Evolutionary conservation across 1,284 basidiomycete species (phyloP), one percentile per base, ranked within the genome.

Genomic region (Ustilago trichophora): DNA sequence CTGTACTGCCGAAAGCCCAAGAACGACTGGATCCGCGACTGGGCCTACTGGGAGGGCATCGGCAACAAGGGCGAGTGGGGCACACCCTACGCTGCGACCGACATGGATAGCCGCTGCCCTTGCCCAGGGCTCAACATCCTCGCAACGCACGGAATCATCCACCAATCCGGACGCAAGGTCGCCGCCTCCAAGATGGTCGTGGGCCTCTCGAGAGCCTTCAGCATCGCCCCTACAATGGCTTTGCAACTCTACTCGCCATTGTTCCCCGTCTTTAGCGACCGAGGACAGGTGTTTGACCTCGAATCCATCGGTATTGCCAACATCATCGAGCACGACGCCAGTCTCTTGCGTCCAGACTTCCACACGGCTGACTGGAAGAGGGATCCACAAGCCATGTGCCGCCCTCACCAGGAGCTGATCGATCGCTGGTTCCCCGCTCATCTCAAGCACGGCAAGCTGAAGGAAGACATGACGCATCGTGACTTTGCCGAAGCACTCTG

Each of bases 1-100:
- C 35, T 60, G 19, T 67, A 51, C 42, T 43, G 32, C 29, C 15
- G 53, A 3, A 56, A 56, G 49, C 53, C 64, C 18, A 46, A 31
- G 27, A 67, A 67, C 50, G 65, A 68, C 34, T 68, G 65, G 65
- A 45, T 68, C 15, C 58, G 59, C 18, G 58, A 68, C 21, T 68
- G 59, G 59, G 59, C 65, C 2, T 58, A 57, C 40, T 68, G 65
- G 65, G 47, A 68, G 12, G 65, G 65, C 5, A 58, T 63, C 22
- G 65, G 65, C 8, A 16, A 47, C 34, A 29, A 60, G n/a, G 65
- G 65, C 36, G 59, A 68, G 34, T 68, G 59, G 47, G 53, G 53
- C 6, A 24, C 41, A 7, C 54, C 65, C 3, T 58, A 53, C 12
- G 22, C 65, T 15, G 45, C 65, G 6, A 53, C 38, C 8, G 54